These are phyloP conservation scores for Fusarium austroafricanum DNA, from an alignment of 2,329 filamentous ascomycete species.

Conservation along the genomic window DNA sequence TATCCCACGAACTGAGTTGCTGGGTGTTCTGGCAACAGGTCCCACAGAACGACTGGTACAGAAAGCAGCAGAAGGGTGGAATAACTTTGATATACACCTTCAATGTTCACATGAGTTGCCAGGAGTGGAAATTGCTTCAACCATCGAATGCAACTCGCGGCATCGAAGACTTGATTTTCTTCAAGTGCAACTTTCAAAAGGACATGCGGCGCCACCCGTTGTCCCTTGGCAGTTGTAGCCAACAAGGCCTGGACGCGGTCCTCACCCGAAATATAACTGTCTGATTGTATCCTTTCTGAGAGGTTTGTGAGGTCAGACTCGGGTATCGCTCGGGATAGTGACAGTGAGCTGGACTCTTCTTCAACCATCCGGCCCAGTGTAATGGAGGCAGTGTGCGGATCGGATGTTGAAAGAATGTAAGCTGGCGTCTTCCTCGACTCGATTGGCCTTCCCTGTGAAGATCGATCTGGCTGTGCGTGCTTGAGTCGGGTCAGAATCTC, in stretches of 20 bases:
- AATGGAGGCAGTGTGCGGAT: constrained; percentile 44
- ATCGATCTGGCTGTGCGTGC: constrained; percentile 41
- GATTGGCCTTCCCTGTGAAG: constrained; percentile 37
- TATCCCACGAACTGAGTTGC: constrained; percentile 47
- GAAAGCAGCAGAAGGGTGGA: constrained; percentile 43
- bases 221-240: constrained; percentile 37
- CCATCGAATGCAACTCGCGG: constrained; percentile 43
- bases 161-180: constrained; percentile 43
- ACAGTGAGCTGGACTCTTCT: constrained; percentile 35
- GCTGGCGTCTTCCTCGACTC: constrained; percentile 45
- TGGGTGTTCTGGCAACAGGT: constrained; percentile 42
- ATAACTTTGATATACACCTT: constrained; percentile 43
- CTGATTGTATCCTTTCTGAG: constrained; percentile 40
- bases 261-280: constrained; percentile 36
- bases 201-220: constrained; percentile 40
- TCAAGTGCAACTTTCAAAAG: constrained; percentile 44
- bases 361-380: constrained; percentile 38
- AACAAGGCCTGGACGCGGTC: constrained; percentile 41
- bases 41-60: constrained; percentile 44
- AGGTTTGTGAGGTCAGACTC: constrained; percentile 34
- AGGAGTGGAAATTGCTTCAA: constrained; percentile 46
- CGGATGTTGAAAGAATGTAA: constrained; percentile 44
- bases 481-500: constrained; percentile 45
- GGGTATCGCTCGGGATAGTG: constrained; percentile 40
- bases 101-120: constrained; percentile 42